Conservation (phyloP, 768 basidiomycete species). For the Boletus barrowsii region DNA sequence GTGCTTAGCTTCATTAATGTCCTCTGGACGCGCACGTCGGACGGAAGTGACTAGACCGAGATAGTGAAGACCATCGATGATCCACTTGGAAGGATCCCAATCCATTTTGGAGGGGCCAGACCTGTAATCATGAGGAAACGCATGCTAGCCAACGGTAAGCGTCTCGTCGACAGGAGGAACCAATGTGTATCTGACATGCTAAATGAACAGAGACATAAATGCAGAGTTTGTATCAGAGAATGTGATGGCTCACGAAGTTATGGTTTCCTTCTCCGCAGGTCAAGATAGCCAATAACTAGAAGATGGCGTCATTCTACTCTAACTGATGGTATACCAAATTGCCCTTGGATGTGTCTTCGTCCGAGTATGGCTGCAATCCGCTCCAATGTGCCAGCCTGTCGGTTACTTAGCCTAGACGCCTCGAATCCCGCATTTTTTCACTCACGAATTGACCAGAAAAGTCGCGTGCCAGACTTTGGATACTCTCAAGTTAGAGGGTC, state of each 20-base stretch:
- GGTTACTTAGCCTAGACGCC: not conserved
- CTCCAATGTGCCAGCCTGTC: slow-evolving; percentile 9
- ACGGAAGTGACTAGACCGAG: slow-evolving; percentile 7
- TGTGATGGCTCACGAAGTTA: slow-evolving; percentile 5
- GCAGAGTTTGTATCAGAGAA: no score
- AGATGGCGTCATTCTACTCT: not conserved
- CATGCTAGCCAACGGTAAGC: slow-evolving; percentile 6
- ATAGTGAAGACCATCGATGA: slow-evolving; percentile 3
- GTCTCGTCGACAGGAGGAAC: not conserved
- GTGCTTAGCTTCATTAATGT: slow-evolving; percentile 7
- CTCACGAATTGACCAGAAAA: slow-evolving; percentile 12
- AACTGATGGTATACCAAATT: not conserved
- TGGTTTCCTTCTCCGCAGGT: slow-evolving; percentile 13
- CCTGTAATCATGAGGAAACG: slow-evolving; percentile 13
- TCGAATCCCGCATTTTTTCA: not conserved
- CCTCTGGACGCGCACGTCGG: slow-evolving; percentile 2
- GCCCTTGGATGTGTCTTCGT: slow-evolving; percentile 12
- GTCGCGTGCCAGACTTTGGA: slow-evolving; percentile 9
- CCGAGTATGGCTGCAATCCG: slow-evolving; percentile 11
- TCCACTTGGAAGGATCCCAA: slow-evolving; percentile 16
- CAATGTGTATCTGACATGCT: slow-evolving; percentile 6
- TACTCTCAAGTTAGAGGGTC: not conserved
- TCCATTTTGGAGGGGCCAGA: slow-evolving; percentile 11
- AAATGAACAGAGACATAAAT: not conserved
- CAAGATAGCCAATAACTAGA: slow-evolving; percentile 10